Percentiles rank a stretch among this genome's conserved stretches.
These are phyloP conservation scores for Thelonectria discophora DNA, from an alignment of 2,329 filamentous ascomycete genomes.

Conservation along the genomic window DNA sequence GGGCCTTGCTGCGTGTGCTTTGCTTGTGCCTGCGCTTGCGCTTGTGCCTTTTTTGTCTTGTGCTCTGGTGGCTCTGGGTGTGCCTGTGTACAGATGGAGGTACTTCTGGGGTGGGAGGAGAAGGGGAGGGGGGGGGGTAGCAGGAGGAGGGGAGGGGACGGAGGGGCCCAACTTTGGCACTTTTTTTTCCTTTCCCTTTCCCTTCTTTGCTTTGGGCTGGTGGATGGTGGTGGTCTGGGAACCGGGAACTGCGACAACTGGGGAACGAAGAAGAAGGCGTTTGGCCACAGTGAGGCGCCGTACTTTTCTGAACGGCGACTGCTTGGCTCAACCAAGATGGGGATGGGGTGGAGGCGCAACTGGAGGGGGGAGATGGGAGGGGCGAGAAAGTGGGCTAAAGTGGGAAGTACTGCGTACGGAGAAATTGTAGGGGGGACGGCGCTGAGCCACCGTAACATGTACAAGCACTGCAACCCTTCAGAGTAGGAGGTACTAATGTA, in stretches of 20 bases:
- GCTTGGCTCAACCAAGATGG: conserved; percentile 10
- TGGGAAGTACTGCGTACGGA: conserved; percentile 24
- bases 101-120: too few relatives aligned
- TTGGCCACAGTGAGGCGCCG: conserved; percentile 23
- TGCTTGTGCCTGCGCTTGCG: conserved; percentile 23
- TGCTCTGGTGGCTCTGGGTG: conserved; percentile 10
- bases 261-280: conserved; percentile 16
- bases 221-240: conserved; percentile 10
- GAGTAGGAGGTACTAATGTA: neutral
- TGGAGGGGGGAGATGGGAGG: conserved; percentile 21
- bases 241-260: conserved; percentile 20
- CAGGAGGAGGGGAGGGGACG: neutral
- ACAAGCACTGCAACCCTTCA: conserved; percentile 11
- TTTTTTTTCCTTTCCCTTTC: conserved; percentile 1
- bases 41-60: conserved; percentile 15
- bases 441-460: conserved; percentile 15
- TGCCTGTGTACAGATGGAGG: neutral
- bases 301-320: conserved; percentile 6
- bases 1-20: conserved; percentile 24
- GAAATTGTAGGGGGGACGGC: conserved; percentile 15
- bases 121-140: neutral
- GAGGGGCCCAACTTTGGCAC: neutral
- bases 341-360: conserved; percentile 12
- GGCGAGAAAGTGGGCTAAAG: conserved; percentile 18
- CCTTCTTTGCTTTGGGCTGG: conserved; percentile 3